phyloP scores from a whole-genome alignment of 345 rosid genomes.

The Eucalyptus pauciflora region DNA sequence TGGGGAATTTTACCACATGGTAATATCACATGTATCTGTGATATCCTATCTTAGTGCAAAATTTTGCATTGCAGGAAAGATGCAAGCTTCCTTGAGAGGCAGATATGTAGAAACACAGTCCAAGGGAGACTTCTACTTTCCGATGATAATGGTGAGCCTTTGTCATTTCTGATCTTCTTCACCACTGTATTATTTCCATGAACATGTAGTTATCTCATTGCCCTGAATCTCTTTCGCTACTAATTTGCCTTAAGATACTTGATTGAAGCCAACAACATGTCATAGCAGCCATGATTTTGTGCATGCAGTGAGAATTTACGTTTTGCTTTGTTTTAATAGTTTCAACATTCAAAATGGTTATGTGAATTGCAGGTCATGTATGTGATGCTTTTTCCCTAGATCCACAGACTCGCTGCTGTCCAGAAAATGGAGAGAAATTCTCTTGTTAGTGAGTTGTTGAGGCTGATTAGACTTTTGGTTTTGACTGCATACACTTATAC shows the following conservation, averaged over 20 bases:
- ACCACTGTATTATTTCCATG: neutral
- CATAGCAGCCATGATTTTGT: neutral
- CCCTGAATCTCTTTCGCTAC: neutral
- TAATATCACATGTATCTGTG: neutral
- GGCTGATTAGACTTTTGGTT: neutral
- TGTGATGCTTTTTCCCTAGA: slow-evolving; percentile 79
- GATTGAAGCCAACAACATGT: neutral
- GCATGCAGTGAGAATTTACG: neutral
- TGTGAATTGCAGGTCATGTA: slow-evolving; percentile 47
- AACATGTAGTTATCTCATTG: neutral
- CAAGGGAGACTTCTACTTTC: slow-evolving; percentile 84
- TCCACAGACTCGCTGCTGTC: slow-evolving; percentile 72
- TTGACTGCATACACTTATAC: neutral
- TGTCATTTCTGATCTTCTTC: neutral
- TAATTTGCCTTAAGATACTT: neutral
- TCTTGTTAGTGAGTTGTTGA: slow-evolving; percentile 81
- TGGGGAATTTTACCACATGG: neutral
- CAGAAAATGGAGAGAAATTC: slow-evolving; percentile 70
- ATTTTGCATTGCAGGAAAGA: slow-evolving; percentile 38
- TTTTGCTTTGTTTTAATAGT: neutral
- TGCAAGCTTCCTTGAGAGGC: slow-evolving; percentile 24
- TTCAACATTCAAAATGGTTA: neutral
- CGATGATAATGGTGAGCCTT: slow-evolving; percentile 57
- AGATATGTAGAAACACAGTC: slow-evolving; percentile 59
- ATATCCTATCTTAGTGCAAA: neutral